Evolutionary conservation across 208 protist genomes (phyloP), one percentile per base, ranked within the genome.

Genomic region (Novymonas esmeraldas): DNA sequence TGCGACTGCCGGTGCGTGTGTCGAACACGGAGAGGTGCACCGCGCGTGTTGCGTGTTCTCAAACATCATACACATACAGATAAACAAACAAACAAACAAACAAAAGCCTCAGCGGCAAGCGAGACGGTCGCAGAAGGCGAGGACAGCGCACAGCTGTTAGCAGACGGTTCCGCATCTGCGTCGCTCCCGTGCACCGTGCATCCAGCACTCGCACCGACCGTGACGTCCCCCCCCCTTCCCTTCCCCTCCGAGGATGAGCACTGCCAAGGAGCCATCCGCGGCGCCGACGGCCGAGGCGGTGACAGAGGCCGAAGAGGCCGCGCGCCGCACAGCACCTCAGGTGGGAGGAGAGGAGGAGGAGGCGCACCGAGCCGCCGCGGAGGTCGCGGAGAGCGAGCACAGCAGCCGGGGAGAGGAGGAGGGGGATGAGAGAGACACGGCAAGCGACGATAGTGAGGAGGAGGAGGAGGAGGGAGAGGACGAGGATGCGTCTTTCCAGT

Each of bases 401-500:
- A 22, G 73, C 39, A 45, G 29, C 14, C 59, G 63, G 34, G 70
- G 38, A 28, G 65, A 74, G 16, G 65, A 67, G 24, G 60, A 20
- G 4, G 52, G 59, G n/a, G 50, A 66, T 16, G 58, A 64, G 16
- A 51, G 34, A 29, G 50, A 36, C 26, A 44, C 71, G 16, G 46
- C 60, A 44, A 76, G 78, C 31, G 73, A 71, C 3, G 76, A 84
- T 2, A 58, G 75, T 13, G 63, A 65, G 41, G 67, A 52, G 18
- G 64, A 65, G 0, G 56, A 71, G 20, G 64, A 72, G 16, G 63
- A 73, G 0, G 83, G 80, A 6, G 73, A 77, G 2, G 82, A 85
- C 22, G 78, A 81, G 2, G 81, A 89, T 7, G 69, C 75, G 18
- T 36, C 42, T 31, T 74, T 73, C 45, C 73, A 82, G 18, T 93